These are phyloP conservation scores for Sclerotinia trifoliorum DNA, from an alignment of 2,329 filamentous ascomycete species.

Conservation along the genomic window DNA sequence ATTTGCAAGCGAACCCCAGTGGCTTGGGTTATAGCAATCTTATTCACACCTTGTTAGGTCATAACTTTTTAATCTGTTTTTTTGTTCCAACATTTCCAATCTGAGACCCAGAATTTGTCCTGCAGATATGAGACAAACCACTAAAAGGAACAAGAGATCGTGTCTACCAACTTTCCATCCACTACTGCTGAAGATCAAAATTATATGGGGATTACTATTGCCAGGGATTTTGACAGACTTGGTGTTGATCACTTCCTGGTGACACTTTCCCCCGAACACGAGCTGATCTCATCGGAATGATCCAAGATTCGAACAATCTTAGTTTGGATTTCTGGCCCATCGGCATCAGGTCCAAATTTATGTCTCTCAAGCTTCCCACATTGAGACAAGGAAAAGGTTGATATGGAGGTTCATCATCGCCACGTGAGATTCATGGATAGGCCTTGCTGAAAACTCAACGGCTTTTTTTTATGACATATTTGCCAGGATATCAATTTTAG, in stretches of 20 bases:
- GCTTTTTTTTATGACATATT: constrained; percentile 12
- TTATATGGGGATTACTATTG: constrained; percentile 11
- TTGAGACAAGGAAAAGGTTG: background rate
- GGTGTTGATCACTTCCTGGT: background rate
- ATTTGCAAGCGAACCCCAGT: constrained; percentile 6
- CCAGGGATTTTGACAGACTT: background rate
- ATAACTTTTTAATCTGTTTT: background rate
- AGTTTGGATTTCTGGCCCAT: background rate
- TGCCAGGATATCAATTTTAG: background rate
- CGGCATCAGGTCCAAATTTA: background rate
- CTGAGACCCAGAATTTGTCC: background rate
- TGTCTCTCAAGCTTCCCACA: background rate
- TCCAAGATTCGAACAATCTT: constrained; percentile 12
- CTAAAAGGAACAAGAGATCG: background rate
- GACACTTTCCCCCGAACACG: constrained; percentile 14
- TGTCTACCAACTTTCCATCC: background rate
- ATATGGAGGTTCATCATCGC: constrained; percentile 13
- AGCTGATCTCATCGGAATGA: constrained; percentile 14
- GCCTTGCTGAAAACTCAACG: constrained; percentile 21
- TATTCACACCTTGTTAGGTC: background rate
- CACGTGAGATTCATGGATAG: constrained; percentile 23
- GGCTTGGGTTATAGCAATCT: background rate
- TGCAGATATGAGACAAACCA: background rate
- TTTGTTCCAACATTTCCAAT: background rate
- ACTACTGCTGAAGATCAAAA: constrained; percentile 9